Evolutionary conservation across 2,329 filamentous ascomycete species (phyloP), one percentile per base, ranked within the genome.

Genomic region (Aspergillus oerlinghausenensis): DNA sequence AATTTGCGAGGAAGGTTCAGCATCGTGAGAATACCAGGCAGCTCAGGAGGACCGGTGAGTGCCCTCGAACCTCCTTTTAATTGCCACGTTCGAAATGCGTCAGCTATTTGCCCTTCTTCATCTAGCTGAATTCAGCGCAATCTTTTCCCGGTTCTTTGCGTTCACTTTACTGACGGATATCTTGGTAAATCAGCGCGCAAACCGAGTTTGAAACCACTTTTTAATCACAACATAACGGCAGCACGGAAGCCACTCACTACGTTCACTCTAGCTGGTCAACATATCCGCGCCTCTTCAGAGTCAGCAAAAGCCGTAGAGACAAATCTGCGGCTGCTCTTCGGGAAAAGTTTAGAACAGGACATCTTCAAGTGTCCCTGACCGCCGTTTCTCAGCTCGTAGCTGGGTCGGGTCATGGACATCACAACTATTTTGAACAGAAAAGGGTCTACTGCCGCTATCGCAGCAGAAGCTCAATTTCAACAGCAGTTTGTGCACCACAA

Each of bases 341-440:
- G 52, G 55, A 54, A 54, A 55, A 56, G 11, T 51, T 65, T 65
- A 53, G 49, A 52, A 54, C 60, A 59, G 60, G 59, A 64, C 53
- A 43, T 59, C 56, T 59, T 56, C 62, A 63, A 59, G 62, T 60
- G 65, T 70, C 65, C 69, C 68, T 70, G 66, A 64, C 69, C 55
- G 55, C 65, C 65, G 65, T 67, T 57, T 57, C 61, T 67, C 62
- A 59, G 63, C 69, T 65, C 57, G 60, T 65, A 58, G 68, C 65
- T 65, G 68, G 65, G 70, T 69, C 68, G 67, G 70, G 70, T 69
- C 69, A 81, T 81, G 79, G 78, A 81, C 68, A 79, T 81, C 70
- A 78, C 78, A 61, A 79, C 76, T 56, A 80, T 81, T 56, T 67
- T 81, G 60, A 80, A 80, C 67, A 74, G 75, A 65, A 80, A 79